Evolutionary conservation across 108 stramenopile species (phyloP).

Genomic region (Stephanodiscus triporus): DNA sequence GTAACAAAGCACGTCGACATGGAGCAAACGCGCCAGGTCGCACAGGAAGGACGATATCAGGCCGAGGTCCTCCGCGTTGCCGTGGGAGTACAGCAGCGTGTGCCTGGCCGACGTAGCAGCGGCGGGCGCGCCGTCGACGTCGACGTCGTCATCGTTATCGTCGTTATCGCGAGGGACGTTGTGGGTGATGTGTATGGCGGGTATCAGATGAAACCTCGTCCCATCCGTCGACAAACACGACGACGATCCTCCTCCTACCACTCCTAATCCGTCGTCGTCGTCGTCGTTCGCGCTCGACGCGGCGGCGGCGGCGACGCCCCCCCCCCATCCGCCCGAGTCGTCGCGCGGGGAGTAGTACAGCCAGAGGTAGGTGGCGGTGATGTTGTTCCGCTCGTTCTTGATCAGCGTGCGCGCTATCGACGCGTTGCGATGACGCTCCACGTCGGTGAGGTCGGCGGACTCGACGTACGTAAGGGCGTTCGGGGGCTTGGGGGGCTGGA

Average conservation of each 20-base stretch:
- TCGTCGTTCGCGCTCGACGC: background rate
- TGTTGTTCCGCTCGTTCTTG: background rate
- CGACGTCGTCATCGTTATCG: background rate
- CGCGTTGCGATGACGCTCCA: background rate
- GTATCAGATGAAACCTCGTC: constrained; percentile 1
- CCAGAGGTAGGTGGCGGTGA: constrained; percentile 4
- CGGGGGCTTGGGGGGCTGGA: constrained; percentile 47
- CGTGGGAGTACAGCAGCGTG: constrained; percentile 61
- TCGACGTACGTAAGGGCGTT: constrained; percentile 18
- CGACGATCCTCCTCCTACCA: too few relatives aligned
- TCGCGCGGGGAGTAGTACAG: too few relatives aligned
- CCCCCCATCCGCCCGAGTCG: too few relatives aligned
- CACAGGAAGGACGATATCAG: constrained; percentile 49
- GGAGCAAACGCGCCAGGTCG: constrained; percentile 48
- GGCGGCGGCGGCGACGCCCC: too few relatives aligned
- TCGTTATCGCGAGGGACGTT: background rate
- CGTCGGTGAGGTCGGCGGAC: background rate
- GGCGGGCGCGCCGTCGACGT: too few relatives aligned
- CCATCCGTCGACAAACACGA: background rate
- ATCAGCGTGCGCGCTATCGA: background rate
- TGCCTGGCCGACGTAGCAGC: constrained; percentile 7
- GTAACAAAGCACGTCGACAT: constrained; percentile 84
- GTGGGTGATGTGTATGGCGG: constrained; percentile 32
- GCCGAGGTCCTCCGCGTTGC: constrained; percentile 67
- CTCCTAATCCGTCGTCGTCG: background rate